Conservation (phyloP, 2,329 filamentous ascomycete species). For the Atkinsonella hypoxylon region DNA sequence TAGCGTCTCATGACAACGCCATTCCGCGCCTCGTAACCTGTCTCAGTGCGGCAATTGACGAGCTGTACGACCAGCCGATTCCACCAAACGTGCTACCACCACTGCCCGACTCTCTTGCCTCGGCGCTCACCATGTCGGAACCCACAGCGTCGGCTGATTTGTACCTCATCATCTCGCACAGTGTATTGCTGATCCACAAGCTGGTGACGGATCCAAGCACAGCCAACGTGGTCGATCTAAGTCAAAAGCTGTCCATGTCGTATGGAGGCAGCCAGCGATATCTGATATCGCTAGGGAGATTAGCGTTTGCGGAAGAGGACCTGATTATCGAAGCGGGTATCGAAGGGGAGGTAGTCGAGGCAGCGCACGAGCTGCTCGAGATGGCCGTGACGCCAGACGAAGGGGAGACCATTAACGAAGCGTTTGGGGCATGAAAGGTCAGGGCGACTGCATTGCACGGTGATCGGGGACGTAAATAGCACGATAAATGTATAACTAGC, state of each 20-base stretch:
- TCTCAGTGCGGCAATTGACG: slow-evolving; percentile 52
- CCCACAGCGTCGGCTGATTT: slow-evolving; percentile 19
- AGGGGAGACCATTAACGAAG: slow-evolving; percentile 32
- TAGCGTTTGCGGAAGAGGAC: slow-evolving; percentile 77
- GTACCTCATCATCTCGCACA: slow-evolving; percentile 35
- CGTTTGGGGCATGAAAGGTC: slow-evolving; percentile 24
- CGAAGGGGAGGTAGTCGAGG: slow-evolving; percentile 64
- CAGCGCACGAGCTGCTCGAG: slow-evolving; percentile 73
- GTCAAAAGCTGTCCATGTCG: slow-evolving; percentile 56
- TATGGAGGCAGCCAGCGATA: slow-evolving; percentile 72
- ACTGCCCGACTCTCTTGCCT: slow-evolving; percentile 6
- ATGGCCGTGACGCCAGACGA: slow-evolving; percentile 67
- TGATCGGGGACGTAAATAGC: no score
- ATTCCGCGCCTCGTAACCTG: slow-evolving; percentile 66
- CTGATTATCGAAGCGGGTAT: slow-evolving; percentile 66
- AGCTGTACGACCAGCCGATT: slow-evolving; percentile 51
- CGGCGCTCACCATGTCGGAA: slow-evolving; percentile 7
- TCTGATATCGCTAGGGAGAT: slow-evolving; percentile 62
- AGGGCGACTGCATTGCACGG: not conserved
- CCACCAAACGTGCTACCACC: slow-evolving; percentile 26
- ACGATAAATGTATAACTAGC: no score
- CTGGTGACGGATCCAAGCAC: slow-evolving; percentile 38
- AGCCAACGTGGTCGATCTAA: slow-evolving; percentile 43
- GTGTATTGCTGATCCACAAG: slow-evolving; percentile 37
- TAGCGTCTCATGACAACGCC: slow-evolving; percentile 56